phyloP scores from a whole-genome alignment of 2,329 filamentous ascomycete genomes.

The Ceratocystis alfenasii region DNA sequence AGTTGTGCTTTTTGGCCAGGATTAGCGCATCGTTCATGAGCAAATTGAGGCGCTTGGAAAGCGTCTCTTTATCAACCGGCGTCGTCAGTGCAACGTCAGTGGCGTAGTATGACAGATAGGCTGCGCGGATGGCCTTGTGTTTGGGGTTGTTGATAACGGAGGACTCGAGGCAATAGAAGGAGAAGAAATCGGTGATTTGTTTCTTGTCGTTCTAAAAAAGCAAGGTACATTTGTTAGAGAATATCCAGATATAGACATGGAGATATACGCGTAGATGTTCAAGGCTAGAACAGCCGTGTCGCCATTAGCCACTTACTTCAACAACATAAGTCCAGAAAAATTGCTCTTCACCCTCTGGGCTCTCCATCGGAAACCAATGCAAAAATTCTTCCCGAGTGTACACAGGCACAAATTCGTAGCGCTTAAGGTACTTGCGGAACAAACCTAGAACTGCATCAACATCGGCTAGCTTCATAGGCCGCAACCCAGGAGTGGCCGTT shows the following conservation, averaged over 20 bases:
- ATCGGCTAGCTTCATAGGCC: conserved; percentile 69
- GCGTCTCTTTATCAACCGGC: conserved; percentile 41
- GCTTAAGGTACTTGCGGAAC: conserved; percentile 62
- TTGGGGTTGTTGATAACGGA: conserved; percentile 75
- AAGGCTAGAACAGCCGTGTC: background rate
- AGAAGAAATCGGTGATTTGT: conserved; percentile 92
- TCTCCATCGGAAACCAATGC: conserved; percentile 62
- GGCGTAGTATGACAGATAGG: conserved; percentile 96
- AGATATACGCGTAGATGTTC: background rate
- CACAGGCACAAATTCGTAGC: conserved; percentile 73
- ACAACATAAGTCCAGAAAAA: conserved; percentile 93
- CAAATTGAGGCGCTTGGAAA: conserved; percentile 69
- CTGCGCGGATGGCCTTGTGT: conserved; percentile 70
- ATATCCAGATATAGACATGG: background rate
- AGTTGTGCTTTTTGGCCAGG: conserved; percentile 68
- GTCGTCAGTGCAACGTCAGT: conserved; percentile 61
- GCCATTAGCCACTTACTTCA: conserved; percentile 40
- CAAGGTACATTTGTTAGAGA: conserved; percentile 14
- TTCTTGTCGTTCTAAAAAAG: conserved; percentile 43
- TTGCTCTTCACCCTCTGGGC: conserved; percentile 60
- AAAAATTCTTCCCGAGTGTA: conserved; percentile 70
- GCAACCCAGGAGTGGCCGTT: conserved; percentile 62
- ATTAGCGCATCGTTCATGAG: conserved; percentile 79
- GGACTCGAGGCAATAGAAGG: conserved; percentile 90
- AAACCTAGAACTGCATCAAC: conserved; percentile 62